Percentiles rank a stretch among this genome's conserved stretches.
Evolutionary conservation across 306 rosid species (phyloP).

Genomic region (Pachyrhizus erosus): DNA sequence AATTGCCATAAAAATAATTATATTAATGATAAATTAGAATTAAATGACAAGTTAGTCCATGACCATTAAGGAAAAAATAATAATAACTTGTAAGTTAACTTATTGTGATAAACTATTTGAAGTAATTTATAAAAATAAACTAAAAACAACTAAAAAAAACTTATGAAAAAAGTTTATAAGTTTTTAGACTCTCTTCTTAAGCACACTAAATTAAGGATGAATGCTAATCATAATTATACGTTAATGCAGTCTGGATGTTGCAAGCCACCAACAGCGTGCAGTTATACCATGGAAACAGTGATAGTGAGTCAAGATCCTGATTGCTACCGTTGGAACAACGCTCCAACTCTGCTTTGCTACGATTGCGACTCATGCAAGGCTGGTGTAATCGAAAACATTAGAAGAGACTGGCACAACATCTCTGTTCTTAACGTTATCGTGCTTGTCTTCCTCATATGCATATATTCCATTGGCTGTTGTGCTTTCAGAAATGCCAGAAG

Average conservation of each 20-base stretch:
- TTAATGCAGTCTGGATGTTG: slow-evolving; percentile 84
- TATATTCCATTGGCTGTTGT: slow-evolving; percentile 84
- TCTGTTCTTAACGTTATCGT: slow-evolving; percentile 72
- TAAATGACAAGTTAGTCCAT: too few relatives aligned
- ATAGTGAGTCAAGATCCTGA: slow-evolving; percentile 59
- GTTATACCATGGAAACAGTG: slow-evolving; percentile 48
- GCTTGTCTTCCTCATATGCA: slow-evolving; percentile 65
- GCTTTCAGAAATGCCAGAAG: slow-evolving; percentile 81
- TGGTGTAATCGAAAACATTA: slow-evolving; percentile 76
- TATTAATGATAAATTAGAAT: too few relatives aligned
- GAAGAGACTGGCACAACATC: slow-evolving; percentile 83
- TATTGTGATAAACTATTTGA: too few relatives aligned
- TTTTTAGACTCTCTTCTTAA: too few relatives aligned
- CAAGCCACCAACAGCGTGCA: slow-evolving; percentile 81
- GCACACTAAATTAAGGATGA: too few relatives aligned
- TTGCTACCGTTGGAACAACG: slow-evolving; percentile 81
- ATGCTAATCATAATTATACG: too few relatives aligned
- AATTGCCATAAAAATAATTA: too few relatives aligned
- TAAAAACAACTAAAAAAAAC: too few relatives aligned
- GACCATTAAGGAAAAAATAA: too few relatives aligned
- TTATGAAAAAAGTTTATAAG: too few relatives aligned
- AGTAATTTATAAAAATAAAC: too few relatives aligned
- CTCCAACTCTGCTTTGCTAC: slow-evolving; percentile 66
- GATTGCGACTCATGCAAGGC: slow-evolving; percentile 92
- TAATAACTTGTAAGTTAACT: too few relatives aligned